A percentile compares a stretch with the other conserved stretches of the same genome.
These are phyloP conservation scores for Perkinsus olseni DNA, from an alignment of 169 alveolate genomes.

Conservation along the genomic window DNA sequence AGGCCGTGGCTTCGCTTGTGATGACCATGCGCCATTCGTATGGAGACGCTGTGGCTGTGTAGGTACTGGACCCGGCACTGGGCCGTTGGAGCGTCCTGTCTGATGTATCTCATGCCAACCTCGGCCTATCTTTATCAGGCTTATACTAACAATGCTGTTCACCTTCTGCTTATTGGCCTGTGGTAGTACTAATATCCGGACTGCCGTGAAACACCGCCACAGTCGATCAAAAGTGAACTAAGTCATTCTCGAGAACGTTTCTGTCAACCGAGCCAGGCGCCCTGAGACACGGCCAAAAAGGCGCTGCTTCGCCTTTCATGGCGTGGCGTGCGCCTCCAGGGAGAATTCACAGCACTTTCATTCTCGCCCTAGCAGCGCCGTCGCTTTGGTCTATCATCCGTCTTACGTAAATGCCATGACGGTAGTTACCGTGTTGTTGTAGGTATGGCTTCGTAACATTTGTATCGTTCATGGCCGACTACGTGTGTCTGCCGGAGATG, in stretches of 20 bases:
- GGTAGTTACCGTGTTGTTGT: neutral
- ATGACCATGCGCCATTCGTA: neutral
- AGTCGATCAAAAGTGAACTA: too few relatives aligned
- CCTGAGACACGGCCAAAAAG: too few relatives aligned
- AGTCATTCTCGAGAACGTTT: too few relatives aligned
- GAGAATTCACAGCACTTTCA: too few relatives aligned
- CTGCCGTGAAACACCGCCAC: neutral
- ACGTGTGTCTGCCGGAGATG: neutral
- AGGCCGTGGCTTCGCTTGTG: too few relatives aligned
- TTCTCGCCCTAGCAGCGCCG: too few relatives aligned
- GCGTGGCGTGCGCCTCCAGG: too few relatives aligned
- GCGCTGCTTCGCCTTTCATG: too few relatives aligned
- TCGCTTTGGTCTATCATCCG: too few relatives aligned
- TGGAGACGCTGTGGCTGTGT: neutral
- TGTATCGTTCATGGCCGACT: neutral
- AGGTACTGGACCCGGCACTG: neutral
- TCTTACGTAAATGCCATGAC: too few relatives aligned
- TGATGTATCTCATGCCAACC: neutral
- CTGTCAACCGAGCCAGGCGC: too few relatives aligned
- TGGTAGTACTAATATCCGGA: neutral
- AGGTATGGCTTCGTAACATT: neutral
- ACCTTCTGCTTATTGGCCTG: neutral
- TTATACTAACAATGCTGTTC: neutral
- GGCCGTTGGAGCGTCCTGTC: neutral
- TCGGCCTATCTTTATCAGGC: neutral